A percentile compares a stretch with the other conserved stretches of the same genome.
These are phyloP conservation scores for Fusarium nisikadoi DNA, from an alignment of 2,329 filamentous ascomycete genomes.

Conservation along the genomic window DNA sequence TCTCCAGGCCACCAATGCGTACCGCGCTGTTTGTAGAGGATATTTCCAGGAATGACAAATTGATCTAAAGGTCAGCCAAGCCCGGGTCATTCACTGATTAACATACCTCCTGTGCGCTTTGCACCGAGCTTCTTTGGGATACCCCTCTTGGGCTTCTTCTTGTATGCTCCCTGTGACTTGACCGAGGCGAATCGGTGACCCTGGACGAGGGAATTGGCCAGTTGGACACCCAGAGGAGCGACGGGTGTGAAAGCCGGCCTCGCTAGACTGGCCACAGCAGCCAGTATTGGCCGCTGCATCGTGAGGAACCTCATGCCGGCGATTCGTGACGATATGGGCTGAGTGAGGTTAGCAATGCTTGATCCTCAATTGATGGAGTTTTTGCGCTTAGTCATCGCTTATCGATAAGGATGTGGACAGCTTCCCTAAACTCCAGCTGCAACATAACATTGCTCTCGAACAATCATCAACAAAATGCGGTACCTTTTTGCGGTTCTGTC, in stretches of 20 bases:
- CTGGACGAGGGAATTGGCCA: constrained; percentile 56
- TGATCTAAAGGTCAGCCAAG: constrained; percentile 68
- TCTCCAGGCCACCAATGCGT: constrained; percentile 95
- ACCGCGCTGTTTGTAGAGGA: constrained; percentile 96
- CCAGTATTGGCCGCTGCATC: constrained; percentile 59
- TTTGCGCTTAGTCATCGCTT: constrained; percentile 47
- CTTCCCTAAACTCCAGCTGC: constrained; percentile 22
- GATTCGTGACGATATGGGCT: constrained; percentile 49
- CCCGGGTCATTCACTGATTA: background rate
- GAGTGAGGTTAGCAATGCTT: constrained; percentile 39
- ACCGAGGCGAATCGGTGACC: constrained; percentile 67
- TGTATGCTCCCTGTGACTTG: constrained; percentile 76
- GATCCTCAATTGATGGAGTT: constrained; percentile 40
- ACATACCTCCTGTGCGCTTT: constrained; percentile 87
- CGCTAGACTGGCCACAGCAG: constrained; percentile 50
- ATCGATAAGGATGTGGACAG: constrained; percentile 48
- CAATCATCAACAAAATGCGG: constrained; percentile 44
- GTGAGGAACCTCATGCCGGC: constrained; percentile 59
- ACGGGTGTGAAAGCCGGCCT: constrained; percentile 39
- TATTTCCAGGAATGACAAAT: constrained; percentile 95
- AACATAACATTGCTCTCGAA: background rate
- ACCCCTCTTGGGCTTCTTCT: constrained; percentile 68
- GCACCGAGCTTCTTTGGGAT: constrained; percentile 88
- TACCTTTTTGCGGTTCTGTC: constrained; percentile 62
- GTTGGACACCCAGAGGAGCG: constrained; percentile 42